Percentiles rank a stretch among this genome's conserved stretches.
Conservation (phyloP, 2,329 filamentous ascomycete species). For the Diaporthe caulivora region DNA sequence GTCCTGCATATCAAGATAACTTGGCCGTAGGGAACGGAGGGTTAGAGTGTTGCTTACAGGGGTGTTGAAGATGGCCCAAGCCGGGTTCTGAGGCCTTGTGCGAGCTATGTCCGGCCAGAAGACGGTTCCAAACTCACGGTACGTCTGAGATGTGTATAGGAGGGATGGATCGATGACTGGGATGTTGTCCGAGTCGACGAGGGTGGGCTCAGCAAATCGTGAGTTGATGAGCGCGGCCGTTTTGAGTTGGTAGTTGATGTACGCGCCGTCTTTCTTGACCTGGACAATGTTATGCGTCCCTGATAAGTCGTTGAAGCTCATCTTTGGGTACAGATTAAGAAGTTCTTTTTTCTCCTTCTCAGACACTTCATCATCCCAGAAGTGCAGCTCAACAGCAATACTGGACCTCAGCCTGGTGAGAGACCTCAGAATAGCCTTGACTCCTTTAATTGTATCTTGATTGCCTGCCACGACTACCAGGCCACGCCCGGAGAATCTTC, state of each 20-base stretch:
- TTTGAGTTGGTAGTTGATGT: constrained; percentile 21
- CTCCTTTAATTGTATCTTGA: background rate
- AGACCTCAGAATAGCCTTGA: background rate
- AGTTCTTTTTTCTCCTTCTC: background rate
- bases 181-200: constrained; percentile 5
- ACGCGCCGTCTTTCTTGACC: background rate
- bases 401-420: background rate
- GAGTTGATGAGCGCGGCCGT: constrained; percentile 9
- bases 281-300: background rate
- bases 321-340: background rate
- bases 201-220: background rate
- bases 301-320: background rate
- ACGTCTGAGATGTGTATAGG: background rate
- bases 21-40: background rate
- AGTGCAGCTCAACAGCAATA: constrained; percentile 4
- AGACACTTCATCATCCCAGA: background rate
- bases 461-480: constrained; percentile 11
- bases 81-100: constrained; percentile 44
- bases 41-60: background rate
- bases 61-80: constrained; percentile 52
- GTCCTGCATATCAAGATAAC: background rate
- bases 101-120: constrained; percentile 54
- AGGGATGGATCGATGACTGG: constrained; percentile 20
- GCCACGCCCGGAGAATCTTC: background rate
- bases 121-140: constrained; percentile 46